Conservation (phyloP, 192 early-diverging fungal species). For the Backusella sp. region DNA sequence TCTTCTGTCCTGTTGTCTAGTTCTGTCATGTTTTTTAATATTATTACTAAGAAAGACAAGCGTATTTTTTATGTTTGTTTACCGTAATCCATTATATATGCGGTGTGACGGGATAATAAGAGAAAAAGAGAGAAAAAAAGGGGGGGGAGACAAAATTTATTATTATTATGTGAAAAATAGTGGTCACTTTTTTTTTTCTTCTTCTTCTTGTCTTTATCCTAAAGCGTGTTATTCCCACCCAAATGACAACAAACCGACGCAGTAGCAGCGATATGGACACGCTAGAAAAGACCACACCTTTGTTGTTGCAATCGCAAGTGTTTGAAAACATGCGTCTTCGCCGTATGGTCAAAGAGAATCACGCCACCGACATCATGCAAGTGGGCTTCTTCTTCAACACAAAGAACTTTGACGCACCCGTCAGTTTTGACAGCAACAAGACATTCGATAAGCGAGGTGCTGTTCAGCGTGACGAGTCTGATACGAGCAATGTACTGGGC, state of each 20-base stretch:
- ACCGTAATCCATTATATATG: not conserved
- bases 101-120: not conserved
- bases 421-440: constrained; percentile 55
- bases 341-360: constrained; percentile 90
- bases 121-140: not conserved
- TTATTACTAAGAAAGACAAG: not conserved
- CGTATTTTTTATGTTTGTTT: not conserved
- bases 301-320: constrained; percentile 30
- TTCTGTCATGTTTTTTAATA: not conserved
- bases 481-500: constrained; percentile 74
- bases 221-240: too few species aligned
- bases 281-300: not conserved
- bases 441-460: constrained; percentile 71
- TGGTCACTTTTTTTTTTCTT: not conserved
- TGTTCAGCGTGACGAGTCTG: constrained; percentile 58
- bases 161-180: not conserved
- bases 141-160: not conserved
- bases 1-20: constrained; percentile 14
- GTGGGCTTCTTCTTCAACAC: constrained; percentile 74
- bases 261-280: not conserved
- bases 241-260: not conserved
- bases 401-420: constrained; percentile 48
- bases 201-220: not conserved
- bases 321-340: constrained; percentile 78
- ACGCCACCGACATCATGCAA: constrained; percentile 71